Evolutionary conservation across 1,139 yeast species (phyloP), one percentile per base, ranked within the genome.

Genomic region (Meyerozyma sp.): DNA sequence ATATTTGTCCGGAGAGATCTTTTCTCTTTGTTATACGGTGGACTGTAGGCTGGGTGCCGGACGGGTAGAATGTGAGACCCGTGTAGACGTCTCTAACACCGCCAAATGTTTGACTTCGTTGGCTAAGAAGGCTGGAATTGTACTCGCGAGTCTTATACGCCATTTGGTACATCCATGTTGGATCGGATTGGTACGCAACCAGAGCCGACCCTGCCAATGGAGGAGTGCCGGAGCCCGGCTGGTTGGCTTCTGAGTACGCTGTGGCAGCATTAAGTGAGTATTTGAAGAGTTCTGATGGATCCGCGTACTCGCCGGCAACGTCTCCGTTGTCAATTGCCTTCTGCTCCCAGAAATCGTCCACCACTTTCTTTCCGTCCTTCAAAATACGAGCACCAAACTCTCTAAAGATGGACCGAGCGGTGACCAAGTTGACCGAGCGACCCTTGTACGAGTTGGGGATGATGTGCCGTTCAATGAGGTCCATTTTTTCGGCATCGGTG

Each of bases 401-500:
- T 51, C 91, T 77, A 64, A 79, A 94, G 3, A 90, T 83, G 13
- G 95, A 84, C 46, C 95, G 78, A 0, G 98, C 98, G 3, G 97
- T 83, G 3, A 93, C 96, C 43, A 93, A 72, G 48, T 93, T 90
- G 30, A 93, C 93, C 0, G 91, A 79, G 51, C 98, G 77, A 37
- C 95, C 95, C 62, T 90, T 87, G 64, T 90, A 93, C 4, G 96
- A 86, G 51, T 84, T 86, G 1, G 98, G 97, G 52, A 93, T 80
- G 40, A 89, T 73, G 25, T 85, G 90, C 32, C 95, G 77, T 40
- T 83, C 82, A 43, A 93, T 89, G 55, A 94, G 70, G 54, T 87
- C 93, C 67, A 78, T 79, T 60, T 93, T 91, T 58, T 90, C 95
- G 30, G 79, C 85, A 48, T 87, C 87, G 23, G 81, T 75, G 40